These are phyloP conservation scores for Streptanthus diversifolius DNA, from an alignment of 345 rosid species.

Conservation along the genomic window DNA sequence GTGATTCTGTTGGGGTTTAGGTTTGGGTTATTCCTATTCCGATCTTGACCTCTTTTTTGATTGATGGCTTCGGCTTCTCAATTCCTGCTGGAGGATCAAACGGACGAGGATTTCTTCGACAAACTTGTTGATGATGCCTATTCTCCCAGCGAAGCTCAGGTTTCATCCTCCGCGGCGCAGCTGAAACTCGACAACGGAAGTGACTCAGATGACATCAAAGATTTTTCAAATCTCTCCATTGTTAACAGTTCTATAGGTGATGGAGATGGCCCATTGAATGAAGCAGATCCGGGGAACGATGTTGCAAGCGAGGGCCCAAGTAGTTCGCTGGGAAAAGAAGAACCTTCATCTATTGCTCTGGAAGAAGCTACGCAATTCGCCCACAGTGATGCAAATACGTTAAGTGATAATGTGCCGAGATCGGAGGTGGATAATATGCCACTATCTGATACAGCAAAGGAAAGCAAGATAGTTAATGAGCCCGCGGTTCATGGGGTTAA, in stretches of 20 bases:
- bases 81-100: constrained; percentile 86
- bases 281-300: constrained; percentile 21
- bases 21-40: not conserved
- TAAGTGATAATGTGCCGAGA: constrained; percentile 26
- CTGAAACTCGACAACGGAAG: constrained; percentile 35
- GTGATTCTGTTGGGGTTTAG: not conserved
- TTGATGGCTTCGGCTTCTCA: constrained; percentile 83
- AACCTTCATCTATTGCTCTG: constrained; percentile 22
- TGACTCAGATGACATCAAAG: constrained; percentile 54
- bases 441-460: constrained; percentile 13
- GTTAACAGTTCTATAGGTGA: constrained; percentile 33
- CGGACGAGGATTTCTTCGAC: constrained; percentile 96
- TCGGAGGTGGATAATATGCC: constrained; percentile 24
- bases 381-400: constrained; percentile 11
- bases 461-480: constrained; percentile 34
- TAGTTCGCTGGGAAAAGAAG: constrained; percentile 22
- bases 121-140: constrained; percentile 74
- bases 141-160: constrained; percentile 13
- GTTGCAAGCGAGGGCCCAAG: constrained; percentile 18
- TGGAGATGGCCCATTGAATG: constrained; percentile 30
- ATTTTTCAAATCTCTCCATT: constrained; percentile 53
- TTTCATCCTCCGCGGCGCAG: constrained; percentile 18
- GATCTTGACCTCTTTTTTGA: constrained; percentile 30
- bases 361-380: constrained; percentile 30
- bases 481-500: constrained; percentile 50